These are phyloP conservation scores for Boletus fagicola DNA, from an alignment of 768 basidiomycete species.

Conservation along the genomic window DNA sequence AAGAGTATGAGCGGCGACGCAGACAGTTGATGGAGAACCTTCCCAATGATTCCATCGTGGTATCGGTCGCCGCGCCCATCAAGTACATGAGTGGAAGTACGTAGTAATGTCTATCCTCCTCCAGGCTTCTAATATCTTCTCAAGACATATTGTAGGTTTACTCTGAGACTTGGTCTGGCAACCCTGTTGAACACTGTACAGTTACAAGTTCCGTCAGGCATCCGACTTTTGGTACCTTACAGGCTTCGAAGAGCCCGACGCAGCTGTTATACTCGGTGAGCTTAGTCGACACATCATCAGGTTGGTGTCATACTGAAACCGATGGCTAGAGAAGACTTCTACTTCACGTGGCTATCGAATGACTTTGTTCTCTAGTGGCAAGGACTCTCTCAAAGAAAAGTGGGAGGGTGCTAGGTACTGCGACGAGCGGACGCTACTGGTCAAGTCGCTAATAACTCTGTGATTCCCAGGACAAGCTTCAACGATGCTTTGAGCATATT, in stretches of 20 bases:
- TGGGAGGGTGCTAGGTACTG: conserved; percentile 85
- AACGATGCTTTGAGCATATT: conserved; percentile 67
- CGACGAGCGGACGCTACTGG: background rate
- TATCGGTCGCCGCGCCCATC: conserved; percentile 74
- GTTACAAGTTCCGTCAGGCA: conserved; percentile 92
- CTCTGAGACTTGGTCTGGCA: conserved; percentile 1
- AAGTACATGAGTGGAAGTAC: conserved; percentile 84
- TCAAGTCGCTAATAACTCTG: background rate
- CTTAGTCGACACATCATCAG: conserved; percentile 8
- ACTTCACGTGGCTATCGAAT: conserved; percentile 78
- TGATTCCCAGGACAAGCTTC: conserved; percentile 56
- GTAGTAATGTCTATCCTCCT: conserved; percentile 30
- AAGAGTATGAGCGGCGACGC: conserved; percentile 77
- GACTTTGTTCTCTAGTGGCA: conserved; percentile 79
- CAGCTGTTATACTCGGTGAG: conserved; percentile 80
- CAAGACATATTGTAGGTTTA: conserved; percentile 73
- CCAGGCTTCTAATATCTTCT: conserved; percentile 15
- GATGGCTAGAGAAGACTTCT: conserved; percentile 60
- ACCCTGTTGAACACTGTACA: conserved; percentile 33
- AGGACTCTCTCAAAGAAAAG: conserved; percentile 71
- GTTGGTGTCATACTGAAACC: conserved; percentile 1
- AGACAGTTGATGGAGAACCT: conserved; percentile 68
- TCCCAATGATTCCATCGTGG: conserved; percentile 69
- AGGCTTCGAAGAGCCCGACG: conserved; percentile 91
- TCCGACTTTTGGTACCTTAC: conserved; percentile 96